phyloP scores from a whole-genome alignment of 257 asterid genomes.

The Capsicum chinense region DNA sequence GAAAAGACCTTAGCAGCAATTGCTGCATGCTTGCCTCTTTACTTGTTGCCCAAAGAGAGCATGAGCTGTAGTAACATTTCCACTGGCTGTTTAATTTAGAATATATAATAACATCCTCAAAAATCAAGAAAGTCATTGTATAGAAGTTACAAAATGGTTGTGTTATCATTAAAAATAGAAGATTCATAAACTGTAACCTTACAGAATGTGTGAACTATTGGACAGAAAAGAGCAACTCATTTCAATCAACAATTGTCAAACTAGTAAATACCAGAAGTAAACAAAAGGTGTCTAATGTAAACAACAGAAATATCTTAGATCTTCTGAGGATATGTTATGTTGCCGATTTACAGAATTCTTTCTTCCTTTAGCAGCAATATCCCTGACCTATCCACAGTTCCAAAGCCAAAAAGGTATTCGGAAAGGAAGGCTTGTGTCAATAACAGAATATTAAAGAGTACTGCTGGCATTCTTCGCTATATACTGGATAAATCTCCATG shows the following conservation, averaged over 20 bases:
- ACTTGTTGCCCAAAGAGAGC: neutral
- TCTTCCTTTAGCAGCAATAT: neutral
- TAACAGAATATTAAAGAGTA: conserved; percentile 9
- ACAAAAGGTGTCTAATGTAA: conserved; percentile 24
- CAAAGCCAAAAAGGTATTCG: conserved; percentile 19
- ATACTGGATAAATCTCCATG: conserved; percentile 38
- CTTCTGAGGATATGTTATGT: conserved; percentile 1
- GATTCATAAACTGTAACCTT: neutral
- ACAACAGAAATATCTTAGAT: conserved; percentile 21
- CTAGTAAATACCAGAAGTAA: conserved; percentile 27
- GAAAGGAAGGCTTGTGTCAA: neutral
- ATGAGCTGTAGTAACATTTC: neutral
- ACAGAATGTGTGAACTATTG: neutral
- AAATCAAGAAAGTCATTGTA: neutral
- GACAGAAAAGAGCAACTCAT: conserved; percentile 19
- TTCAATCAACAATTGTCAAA: conserved; percentile 15
- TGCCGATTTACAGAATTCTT: neutral
- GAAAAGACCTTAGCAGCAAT: neutral
- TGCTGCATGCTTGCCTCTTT: neutral
- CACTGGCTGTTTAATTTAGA: neutral
- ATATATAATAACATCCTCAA: neutral
- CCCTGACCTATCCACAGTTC: neutral
- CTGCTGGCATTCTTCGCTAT: conserved; percentile 34
- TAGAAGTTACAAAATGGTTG: conserved; percentile 16
- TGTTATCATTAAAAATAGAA: neutral